phyloP scores from a whole-genome alignment of 2,329 filamentous ascomycete species.

The Xylaria sp. region DNA sequence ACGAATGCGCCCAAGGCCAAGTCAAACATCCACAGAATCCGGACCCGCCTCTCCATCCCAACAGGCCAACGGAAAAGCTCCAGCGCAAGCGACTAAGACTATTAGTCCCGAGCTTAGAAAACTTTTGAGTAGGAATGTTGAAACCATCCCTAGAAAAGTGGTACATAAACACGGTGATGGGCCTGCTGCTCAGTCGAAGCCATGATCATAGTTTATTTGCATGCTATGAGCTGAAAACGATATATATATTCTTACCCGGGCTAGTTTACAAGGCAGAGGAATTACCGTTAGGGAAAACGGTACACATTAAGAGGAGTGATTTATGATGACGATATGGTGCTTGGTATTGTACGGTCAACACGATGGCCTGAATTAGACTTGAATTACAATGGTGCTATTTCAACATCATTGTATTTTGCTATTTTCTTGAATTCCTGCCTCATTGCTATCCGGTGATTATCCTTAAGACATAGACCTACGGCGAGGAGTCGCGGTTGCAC shows the following conservation, averaged over 20 bases:
- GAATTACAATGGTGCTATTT: slow-evolving; percentile 1
- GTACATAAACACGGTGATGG: slow-evolving; percentile 46
- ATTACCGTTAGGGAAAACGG: neutral
- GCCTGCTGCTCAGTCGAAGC: slow-evolving; percentile 37
- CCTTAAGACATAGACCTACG: neutral
- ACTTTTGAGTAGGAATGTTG: slow-evolving; percentile 58
- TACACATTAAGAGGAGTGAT: neutral
- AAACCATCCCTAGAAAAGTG: slow-evolving; percentile 46
- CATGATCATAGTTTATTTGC: neutral
- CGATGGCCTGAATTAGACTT: neutral
- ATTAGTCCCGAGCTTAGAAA: slow-evolving; percentile 69
- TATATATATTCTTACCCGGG: slow-evolving; percentile 8
- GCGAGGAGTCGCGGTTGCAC: too few relatives aligned
- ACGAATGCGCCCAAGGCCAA: slow-evolving; percentile 44
- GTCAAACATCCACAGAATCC: slow-evolving; percentile 38
- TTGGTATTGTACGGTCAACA: neutral
- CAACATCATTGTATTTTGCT: neutral
- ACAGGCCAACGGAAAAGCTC: slow-evolving; percentile 51
- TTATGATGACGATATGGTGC: slow-evolving; percentile 26
- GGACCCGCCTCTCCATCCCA: slow-evolving; percentile 33
- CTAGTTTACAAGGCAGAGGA: neutral
- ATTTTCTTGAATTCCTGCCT: neutral
- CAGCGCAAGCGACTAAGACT: slow-evolving; percentile 56
- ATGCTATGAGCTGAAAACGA: slow-evolving; percentile 33
- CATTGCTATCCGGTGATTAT: too few relatives aligned